These are phyloP conservation scores for Mollisiaceae sp. DNA, from an alignment of 2,329 filamentous ascomycete species.

Conservation along the genomic window DNA sequence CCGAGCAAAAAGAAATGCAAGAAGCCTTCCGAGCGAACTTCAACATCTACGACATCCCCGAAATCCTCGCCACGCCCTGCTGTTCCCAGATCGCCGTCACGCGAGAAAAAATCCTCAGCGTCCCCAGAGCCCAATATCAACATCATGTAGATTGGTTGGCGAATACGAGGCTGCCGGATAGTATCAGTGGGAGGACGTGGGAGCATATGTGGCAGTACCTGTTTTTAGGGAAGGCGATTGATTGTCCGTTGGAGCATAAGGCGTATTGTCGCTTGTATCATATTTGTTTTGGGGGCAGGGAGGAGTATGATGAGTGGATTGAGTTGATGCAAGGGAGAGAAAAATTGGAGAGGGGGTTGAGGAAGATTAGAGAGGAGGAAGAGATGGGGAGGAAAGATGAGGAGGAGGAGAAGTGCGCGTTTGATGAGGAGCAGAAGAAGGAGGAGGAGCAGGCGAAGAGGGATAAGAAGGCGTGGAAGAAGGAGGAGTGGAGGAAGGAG, in stretches of 20 bases:
- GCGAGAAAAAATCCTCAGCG: slow-evolving; percentile 53
- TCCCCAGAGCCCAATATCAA: slow-evolving; percentile 58
- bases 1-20: slow-evolving; percentile 32
- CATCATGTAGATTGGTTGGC: slow-evolving; percentile 64
- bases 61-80: slow-evolving; percentile 59
- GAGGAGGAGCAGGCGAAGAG: slow-evolving; percentile 8
- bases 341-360: slow-evolving; percentile 25
- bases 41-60: slow-evolving; percentile 46
- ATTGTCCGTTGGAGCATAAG: slow-evolving; percentile 35
- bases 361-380: slow-evolving; percentile 10
- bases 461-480: not conserved
- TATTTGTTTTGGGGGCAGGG: slow-evolving; percentile 35
- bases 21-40: slow-evolving; percentile 34
- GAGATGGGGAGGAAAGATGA: slow-evolving; percentile 4
- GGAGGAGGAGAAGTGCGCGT: slow-evolving; percentile 7
- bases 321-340: slow-evolving; percentile 25
- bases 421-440: slow-evolving; percentile 14
- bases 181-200: slow-evolving; percentile 62
- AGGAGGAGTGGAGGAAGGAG: slow-evolving; percentile 10
- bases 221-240: slow-evolving; percentile 32
- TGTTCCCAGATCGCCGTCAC: slow-evolving; percentile 70
- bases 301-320: slow-evolving; percentile 34
- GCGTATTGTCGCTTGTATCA: slow-evolving; percentile 37
- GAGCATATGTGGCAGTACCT: slow-evolving; percentile 67
- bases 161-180: slow-evolving; percentile 57